Base-by-base conservation (phyloP, 1,139 yeast species). In the Dujonia santamariae region DNA sequence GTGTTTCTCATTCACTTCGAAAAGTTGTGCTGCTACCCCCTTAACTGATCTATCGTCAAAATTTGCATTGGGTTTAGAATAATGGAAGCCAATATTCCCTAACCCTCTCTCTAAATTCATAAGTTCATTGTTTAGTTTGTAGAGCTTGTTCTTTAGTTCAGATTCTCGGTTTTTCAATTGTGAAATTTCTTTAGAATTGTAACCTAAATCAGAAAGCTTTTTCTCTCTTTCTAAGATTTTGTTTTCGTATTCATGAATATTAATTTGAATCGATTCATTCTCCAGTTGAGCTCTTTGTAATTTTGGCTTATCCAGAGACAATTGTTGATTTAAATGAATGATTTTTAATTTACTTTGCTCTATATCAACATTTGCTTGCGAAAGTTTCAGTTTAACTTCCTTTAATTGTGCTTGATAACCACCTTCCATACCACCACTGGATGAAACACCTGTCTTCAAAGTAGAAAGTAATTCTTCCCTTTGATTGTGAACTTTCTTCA, bases 11-110 rank as follows among this genome's bases (percentile, higher is more conserved):
- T 75, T 75, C 19, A 94, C 56, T 1, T 72, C 63, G 52, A 94
- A 88, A 34, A 92, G 62, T 51, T 85, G 95, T 2, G 96, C 96
- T 13, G 92, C 95, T 13, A 88, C 76, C 28, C 99, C 99, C 50
- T 81, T 82, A 4, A 88, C 95, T 2, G 81, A 68, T 2, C 59
- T 50, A 7, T 76, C 65, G 46, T 82, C 65, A 51, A 90, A 87
- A 35, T 74, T 59, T 1, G 81, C 65, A 17, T 68, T 56, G 1
- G 96, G 95, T 32, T 63, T 70, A 4, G 80, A 60, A 58, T 86
- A 90, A 29, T 76, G 67, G 53, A 90, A 90, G 34, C 87, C 96
- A 37, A 88, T 63, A 44, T 77, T 78, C 0, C 90, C 81, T 19
- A 84, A 78, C 35, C 71, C 76, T 37, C 95, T 66, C 47, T 75